phyloP scores from a whole-genome alignment of 495 filamentous ascomycete species.

The Neurospora hispaniola region DNA sequence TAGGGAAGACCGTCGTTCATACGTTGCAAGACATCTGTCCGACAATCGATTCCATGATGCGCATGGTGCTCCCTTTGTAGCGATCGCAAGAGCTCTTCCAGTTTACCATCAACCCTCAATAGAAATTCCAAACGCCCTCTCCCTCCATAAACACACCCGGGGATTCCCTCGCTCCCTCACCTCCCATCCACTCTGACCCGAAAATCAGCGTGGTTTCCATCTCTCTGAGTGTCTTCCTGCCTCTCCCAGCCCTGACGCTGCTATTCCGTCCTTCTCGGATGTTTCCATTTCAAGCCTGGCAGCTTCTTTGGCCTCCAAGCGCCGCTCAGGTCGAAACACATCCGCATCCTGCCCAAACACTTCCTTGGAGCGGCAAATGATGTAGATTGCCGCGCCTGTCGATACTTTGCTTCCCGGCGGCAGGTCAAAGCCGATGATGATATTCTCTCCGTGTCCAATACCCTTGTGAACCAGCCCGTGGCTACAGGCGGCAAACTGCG shows the following conservation, averaged over 20 bases:
- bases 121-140: background rate
- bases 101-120: background rate
- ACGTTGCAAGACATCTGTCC: background rate
- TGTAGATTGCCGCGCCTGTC: slow-evolving; percentile 10
- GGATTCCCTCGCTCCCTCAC: background rate
- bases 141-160: background rate
- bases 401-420: slow-evolving; percentile 20
- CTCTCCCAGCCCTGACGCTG: too few species aligned
- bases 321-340: slow-evolving; percentile 27
- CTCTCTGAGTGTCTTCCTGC: slow-evolving; percentile 10
- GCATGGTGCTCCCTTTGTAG: background rate
- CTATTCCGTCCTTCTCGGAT: background rate
- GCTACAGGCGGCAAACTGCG: slow-evolving; percentile 31
- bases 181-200: slow-evolving; percentile 5
- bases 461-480: slow-evolving; percentile 35
- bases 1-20: background rate
- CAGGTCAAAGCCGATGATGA: slow-evolving; percentile 14
- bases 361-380: background rate
- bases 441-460: slow-evolving; percentile 17
- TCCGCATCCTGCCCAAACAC: slow-evolving; percentile 21
- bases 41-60: background rate
- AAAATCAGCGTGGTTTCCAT: slow-evolving; percentile 24
- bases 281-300: background rate
- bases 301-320: slow-evolving; percentile 29
- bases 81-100: background rate